Base-by-base conservation (phyloP, 345 rosid genomes). In the Eutrema japonicum region DNA sequence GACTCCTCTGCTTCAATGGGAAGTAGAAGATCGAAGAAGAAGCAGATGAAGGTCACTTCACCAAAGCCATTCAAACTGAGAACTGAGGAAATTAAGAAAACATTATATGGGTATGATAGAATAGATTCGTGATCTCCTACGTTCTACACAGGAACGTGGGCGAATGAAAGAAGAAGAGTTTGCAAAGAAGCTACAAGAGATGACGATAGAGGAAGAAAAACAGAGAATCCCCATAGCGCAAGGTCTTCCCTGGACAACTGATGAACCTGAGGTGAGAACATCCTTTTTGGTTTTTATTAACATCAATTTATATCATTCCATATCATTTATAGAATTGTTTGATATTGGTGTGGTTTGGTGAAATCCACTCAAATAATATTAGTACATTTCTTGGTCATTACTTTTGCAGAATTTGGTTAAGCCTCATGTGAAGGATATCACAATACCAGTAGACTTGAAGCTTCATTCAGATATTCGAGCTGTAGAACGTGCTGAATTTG, bases 201-300 rank as follows among this genome's bases (percentile, higher is more conserved):
- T 84, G 88, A 79, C 71, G 82, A 22, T 58, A 7, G 93, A 87
- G 68, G 89, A 87, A 79, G 89, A 85, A 78, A 96, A 72, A 68
- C 80, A 57, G 75, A 82, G 97, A 64, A 79, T 89, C 41, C 99
- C 97, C 0, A 60, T 86, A 33, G 99, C 99, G 16, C 98, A 90
- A 82, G 98, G 97, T 67, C 92, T 90, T 70, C 99, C 99, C 14
- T 90, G 86, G 87, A 96, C 99, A 69, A 92, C 97, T 46, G 99
- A 95, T 71, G 99, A 89, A 60, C 97, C 98, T 18, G 96, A 95
- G 88, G 99, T 89, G 64, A 79, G 78, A 74, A 16, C 12, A 51
- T 16, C 35, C 18, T 53, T 29, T 47, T 12, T 22, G 26, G 70
- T 52, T 56, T 32, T 37, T 11, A 14, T 18, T 36, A 11, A 9